Percentiles rank a stretch among this genome's conserved stretches.
Conservation (phyloP, 2,329 filamentous ascomycete species). For the Fusarium protoensiforme region DNA sequence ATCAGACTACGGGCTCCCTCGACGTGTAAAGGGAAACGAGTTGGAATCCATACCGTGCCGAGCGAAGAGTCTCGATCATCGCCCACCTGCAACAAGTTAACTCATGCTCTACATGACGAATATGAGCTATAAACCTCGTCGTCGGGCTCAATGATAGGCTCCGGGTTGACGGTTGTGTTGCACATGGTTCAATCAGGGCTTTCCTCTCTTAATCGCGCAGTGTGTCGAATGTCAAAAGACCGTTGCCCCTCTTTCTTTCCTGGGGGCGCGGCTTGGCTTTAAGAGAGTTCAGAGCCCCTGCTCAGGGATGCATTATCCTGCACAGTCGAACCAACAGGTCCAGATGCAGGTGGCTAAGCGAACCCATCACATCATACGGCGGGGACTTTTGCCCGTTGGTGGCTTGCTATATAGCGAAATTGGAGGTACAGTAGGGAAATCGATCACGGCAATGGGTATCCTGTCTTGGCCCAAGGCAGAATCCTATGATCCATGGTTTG, state of each 20-base stretch:
- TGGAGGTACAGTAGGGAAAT: no score
- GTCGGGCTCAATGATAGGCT: constrained; percentile 5
- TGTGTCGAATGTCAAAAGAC: neutral
- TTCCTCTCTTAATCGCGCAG: neutral
- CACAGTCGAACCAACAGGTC: neutral
- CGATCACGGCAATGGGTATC: no score
- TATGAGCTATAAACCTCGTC: constrained; percentile 2
- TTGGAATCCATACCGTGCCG: neutral
- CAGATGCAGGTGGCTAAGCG: neutral
- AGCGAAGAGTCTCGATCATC: constrained; percentile 3
- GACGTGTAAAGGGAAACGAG: rapidly evolving
- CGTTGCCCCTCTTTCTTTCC: neutral
- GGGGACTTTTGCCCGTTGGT: constrained; percentile 34
- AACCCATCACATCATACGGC: constrained; percentile 66
- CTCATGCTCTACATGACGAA: rapidly evolving
- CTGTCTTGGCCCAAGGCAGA: no score
- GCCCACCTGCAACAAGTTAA: neutral
- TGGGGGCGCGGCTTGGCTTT: neutral
- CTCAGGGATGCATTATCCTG: neutral
- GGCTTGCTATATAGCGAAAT: neutral
- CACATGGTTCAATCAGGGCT: neutral
- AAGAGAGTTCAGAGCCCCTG: neutral
- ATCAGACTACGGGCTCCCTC: neutral
- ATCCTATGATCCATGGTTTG: no score
- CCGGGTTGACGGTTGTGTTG: constrained; percentile 1